Percentiles rank a stretch among this genome's conserved stretches.
Evolutionary conservation across 768 basidiomycete genomes (phyloP).

Genomic region (Mycena capillaripes): DNA sequence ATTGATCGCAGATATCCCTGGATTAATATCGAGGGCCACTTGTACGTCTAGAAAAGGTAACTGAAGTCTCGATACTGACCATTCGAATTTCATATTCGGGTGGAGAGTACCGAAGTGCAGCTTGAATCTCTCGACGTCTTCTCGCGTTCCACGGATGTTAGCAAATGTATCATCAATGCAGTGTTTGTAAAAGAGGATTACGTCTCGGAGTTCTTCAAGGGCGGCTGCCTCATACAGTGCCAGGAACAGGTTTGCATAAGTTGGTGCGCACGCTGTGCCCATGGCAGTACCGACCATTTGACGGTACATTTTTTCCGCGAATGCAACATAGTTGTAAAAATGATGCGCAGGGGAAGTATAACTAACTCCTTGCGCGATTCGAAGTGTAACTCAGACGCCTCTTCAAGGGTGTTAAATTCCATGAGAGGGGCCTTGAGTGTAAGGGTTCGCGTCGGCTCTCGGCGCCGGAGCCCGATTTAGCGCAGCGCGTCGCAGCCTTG

Average conservation of each 20-base stretch:
- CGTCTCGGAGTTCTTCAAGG: conserved; percentile 27
- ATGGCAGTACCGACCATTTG: conserved; percentile 34
- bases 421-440: no score
- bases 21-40: conserved; percentile 13
- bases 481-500: no score
- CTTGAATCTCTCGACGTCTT: conserved; percentile 29
- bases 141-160: conserved; percentile 17
- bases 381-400: not conserved
- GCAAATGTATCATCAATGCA: conserved; percentile 32
- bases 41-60: conserved; percentile 34
- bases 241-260: conserved; percentile 35
- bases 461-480: no score
- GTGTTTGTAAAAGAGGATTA: conserved; percentile 22
- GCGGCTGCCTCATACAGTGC: conserved; percentile 23
- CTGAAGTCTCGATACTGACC: not conserved
- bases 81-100: conserved; percentile 7
- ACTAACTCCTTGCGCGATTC: conserved; percentile 10
- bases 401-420: not conserved
- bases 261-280: conserved; percentile 32
- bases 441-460: no score
- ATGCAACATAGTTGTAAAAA: conserved; percentile 31
- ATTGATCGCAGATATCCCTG: not conserved
- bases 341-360: conserved; percentile 27
- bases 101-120: conserved; percentile 22
- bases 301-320: conserved; percentile 16